These are phyloP conservation scores for Eimeria sp. DNA, from an alignment of 169 alveolate species.

Conservation along the genomic window DNA sequence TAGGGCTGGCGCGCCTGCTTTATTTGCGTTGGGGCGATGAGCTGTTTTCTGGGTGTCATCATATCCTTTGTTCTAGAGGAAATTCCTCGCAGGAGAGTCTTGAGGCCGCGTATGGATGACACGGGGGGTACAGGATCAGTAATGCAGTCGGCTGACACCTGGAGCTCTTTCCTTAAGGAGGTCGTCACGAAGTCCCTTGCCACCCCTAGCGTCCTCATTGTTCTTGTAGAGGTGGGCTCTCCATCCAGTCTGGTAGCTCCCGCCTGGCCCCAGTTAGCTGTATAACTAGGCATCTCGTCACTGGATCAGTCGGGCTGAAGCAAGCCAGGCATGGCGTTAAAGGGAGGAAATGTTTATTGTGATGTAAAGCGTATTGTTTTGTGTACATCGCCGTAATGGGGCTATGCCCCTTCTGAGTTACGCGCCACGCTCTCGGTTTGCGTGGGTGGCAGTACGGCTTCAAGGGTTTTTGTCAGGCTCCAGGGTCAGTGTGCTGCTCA, in stretches of 20 bases:
- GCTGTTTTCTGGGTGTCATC: conserved; percentile 87
- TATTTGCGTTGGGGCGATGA: conserved; percentile 89
- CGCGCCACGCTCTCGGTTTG: background rate
- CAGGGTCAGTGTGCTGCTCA: background rate
- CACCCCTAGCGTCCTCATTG: conserved; percentile 80
- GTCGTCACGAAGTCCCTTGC: conserved; percentile 76
- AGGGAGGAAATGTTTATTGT: background rate
- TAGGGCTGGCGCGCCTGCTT: conserved; percentile 92
- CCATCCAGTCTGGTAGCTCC: background rate
- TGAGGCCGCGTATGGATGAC: conserved; percentile 42
- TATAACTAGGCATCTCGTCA: background rate
- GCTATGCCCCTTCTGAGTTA: background rate
- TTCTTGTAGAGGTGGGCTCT: conserved; percentile 77
- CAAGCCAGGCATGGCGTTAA: no score
- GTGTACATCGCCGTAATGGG: no score
- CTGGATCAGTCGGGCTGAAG: background rate
- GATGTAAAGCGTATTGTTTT: background rate
- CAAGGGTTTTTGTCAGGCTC: background rate
- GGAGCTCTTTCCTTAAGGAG: conserved; percentile 57
- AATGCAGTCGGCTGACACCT: conserved; percentile 16
- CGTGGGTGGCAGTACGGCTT: background rate
- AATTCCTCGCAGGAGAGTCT: conserved; percentile 86
- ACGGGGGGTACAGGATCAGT: conserved; percentile 79
- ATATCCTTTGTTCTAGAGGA: conserved; percentile 90
- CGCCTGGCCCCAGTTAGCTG: background rate